phyloP scores from a whole-genome alignment of 176 grass and related monocot genomes.

The Lolium rigidum region DNA sequence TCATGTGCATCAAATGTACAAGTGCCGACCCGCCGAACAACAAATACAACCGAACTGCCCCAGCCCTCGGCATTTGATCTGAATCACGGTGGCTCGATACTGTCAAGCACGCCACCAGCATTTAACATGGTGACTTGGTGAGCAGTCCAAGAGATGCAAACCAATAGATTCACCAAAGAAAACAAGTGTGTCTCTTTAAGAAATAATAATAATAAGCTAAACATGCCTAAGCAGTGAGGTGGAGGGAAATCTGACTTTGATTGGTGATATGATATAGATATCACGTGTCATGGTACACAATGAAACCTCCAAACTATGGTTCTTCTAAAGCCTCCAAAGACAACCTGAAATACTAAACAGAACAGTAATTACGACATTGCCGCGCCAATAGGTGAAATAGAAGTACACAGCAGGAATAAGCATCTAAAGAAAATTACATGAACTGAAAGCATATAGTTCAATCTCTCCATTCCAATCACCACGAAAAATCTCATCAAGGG shows the following conservation, averaged over 20 bases:
- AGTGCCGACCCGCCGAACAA: neutral
- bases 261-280: conserved; percentile 46
- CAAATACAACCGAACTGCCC: conserved; percentile 59
- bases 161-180: conserved; percentile 13
- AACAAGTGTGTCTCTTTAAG: neutral
- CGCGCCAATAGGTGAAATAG: neutral
- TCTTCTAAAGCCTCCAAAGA: conserved; percentile 45
- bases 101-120: conserved; percentile 46
- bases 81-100: conserved; percentile 23
- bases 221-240: neutral
- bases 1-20: conserved; percentile 40
- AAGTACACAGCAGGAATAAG: neutral
- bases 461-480: conserved; percentile 48
- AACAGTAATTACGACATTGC: neutral
- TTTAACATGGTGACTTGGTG: conserved; percentile 71
- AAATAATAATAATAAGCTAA: neutral
- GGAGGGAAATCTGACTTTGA: conserved; percentile 39
- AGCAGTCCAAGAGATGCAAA: conserved; percentile 50
- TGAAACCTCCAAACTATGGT: conserved; percentile 39
- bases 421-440: conserved; percentile 26
- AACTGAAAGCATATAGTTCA: conserved; percentile 52
- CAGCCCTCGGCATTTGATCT: conserved; percentile 43
- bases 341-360: conserved; percentile 20
- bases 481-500: conserved; percentile 39
- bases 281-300: conserved; percentile 47